Percentiles rank a stretch among this genome's conserved stretches.
These are phyloP conservation scores for Aspergillus fischeri DNA, from an alignment of 2,329 filamentous ascomycete species.

Conservation along the genomic window DNA sequence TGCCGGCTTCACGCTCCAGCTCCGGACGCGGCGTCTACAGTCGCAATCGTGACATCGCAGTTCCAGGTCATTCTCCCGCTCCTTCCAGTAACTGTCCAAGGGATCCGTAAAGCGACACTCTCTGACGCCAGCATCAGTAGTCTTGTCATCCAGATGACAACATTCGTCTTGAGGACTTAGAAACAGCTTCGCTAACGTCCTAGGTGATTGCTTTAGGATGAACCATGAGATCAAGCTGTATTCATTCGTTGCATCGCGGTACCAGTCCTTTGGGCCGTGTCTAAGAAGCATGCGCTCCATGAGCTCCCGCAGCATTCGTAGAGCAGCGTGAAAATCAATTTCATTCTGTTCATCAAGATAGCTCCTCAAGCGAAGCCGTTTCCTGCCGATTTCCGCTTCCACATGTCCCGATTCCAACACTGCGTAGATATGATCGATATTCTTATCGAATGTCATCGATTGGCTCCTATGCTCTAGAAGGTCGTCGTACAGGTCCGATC, in stretches of 20 bases:
- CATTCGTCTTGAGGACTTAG: conserved; percentile 23
- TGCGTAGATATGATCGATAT: conserved; percentile 21
- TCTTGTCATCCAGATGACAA: conserved; percentile 20
- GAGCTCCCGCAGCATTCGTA: conserved; percentile 28
- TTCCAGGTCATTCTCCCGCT: conserved; percentile 21
- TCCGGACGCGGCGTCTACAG: conserved; percentile 21
- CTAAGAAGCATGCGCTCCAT: conserved; percentile 26
- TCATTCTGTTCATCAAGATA: conserved; percentile 21
- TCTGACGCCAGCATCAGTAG: conserved; percentile 6
- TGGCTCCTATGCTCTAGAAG: conserved; percentile 10
- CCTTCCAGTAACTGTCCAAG: conserved; percentile 26
- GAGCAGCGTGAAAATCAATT: conserved; percentile 24
- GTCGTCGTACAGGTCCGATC: conserved; percentile 20
- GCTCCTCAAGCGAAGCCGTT: conserved; percentile 19
- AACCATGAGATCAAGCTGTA: conserved; percentile 28
- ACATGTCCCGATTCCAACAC: conserved; percentile 20
- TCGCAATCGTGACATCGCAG: conserved; percentile 23
- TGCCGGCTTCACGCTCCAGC: conserved; percentile 27
- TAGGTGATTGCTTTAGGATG: conserved; percentile 22
- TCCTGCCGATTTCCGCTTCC: conserved; percentile 24
- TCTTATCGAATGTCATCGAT: conserved; percentile 13
- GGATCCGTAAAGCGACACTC: conserved; percentile 23
- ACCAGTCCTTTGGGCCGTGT: conserved; percentile 25
- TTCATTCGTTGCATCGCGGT: conserved; percentile 22
- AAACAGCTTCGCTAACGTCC: conserved; percentile 22